Evolutionary conservation across 2,329 filamentous ascomycete species (phyloP), one percentile per base, ranked within the genome.

Genomic region (Penicillium psychrosexuale): DNA sequence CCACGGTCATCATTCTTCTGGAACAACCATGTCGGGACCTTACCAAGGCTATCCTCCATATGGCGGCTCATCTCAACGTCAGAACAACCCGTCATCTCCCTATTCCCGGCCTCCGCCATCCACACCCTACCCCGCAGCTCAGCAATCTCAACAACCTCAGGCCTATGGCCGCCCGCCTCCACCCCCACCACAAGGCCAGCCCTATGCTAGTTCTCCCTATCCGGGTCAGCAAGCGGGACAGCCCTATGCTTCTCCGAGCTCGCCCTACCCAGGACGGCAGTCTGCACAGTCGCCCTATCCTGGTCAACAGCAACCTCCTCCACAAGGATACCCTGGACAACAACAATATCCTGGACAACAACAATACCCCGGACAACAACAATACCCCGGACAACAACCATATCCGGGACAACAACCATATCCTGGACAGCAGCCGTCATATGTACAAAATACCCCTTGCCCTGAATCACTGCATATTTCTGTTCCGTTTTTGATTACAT

Each of bases 151-250:
- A 11, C 43, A 45, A 39, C 44, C 61, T 28, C 64, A 72, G 57
- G 67, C 65, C 38, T 80, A 80, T 67, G 69, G 67, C 50, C 68
- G 75, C 55, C 73, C 75, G 19, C 73, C 76, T 40, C 74, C 70
- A 38, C 72, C 75, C 50, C 71, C 73, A 60, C 73, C 62, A 50
- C 72, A 72, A 44, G 63, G 64, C 50, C 70, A 73, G 56, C 64
- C 67, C 54, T 73, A 71, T 60, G 69, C 58, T 61, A 68, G 67
- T 56, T 69, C 69, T 56, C 59, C 60, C 12, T 66, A 65, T 50
- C 59, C 60, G 1, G 51, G 51, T 9, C 51, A 50, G 12, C 45
- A 43, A 19, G 19, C 39, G 7, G 46, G 47, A 22, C 51, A 50
- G 30, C 51, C 60, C 11, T 60, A 60, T 38, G 37, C n/a, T n/a